Percentiles rank a stretch among this genome's conserved stretches.
phyloP scores from a whole-genome alignment of 2,329 filamentous ascomycete species.

The Cadophora gregata region DNA sequence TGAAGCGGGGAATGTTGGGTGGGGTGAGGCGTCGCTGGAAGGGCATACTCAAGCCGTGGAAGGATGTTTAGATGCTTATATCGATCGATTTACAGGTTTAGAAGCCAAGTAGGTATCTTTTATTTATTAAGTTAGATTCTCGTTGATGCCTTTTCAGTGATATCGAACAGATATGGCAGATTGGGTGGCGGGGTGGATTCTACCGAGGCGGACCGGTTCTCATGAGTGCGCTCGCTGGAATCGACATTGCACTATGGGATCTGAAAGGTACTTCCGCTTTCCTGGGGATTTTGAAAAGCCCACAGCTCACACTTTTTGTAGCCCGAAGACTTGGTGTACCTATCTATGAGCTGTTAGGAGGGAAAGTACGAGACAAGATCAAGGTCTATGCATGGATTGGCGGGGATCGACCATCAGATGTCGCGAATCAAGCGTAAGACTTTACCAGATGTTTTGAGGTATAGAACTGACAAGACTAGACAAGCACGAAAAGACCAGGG shows the following conservation, averaged over 20 bases:
- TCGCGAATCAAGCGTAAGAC: slow-evolving; percentile 64
- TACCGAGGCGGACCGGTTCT: slow-evolving; percentile 81
- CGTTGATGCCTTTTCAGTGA: slow-evolving; percentile 50
- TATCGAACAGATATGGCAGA: slow-evolving; percentile 83
- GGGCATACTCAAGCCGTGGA: slow-evolving; percentile 75
- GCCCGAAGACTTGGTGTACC: slow-evolving; percentile 68
- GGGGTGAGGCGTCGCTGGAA: slow-evolving; percentile 80
- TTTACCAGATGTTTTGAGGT: neutral
- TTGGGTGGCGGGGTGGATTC: slow-evolving; percentile 72
- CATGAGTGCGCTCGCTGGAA: slow-evolving; percentile 78
- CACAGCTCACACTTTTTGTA: neutral
- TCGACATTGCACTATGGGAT: slow-evolving; percentile 64
- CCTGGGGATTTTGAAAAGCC: neutral
- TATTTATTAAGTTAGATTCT: neutral
- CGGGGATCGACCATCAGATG: slow-evolving; percentile 71
- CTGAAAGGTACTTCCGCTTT: slow-evolving; percentile 12
- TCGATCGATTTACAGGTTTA: slow-evolving; percentile 64
- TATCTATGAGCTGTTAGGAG: slow-evolving; percentile 75
- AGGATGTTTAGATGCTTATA: slow-evolving; percentile 72
- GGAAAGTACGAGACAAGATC: slow-evolving; percentile 72
- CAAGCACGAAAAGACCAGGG: slow-evolving; percentile 64
- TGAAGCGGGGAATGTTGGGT: slow-evolving; percentile 66
- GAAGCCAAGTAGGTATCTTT: slow-evolving; percentile 68
- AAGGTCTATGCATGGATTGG: slow-evolving; percentile 82
- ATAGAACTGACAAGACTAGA: slow-evolving; percentile 44